These are phyloP conservation scores for Puccinia novopanici DNA, from an alignment of 1,284 basidiomycete genomes.

Conservation along the genomic window DNA sequence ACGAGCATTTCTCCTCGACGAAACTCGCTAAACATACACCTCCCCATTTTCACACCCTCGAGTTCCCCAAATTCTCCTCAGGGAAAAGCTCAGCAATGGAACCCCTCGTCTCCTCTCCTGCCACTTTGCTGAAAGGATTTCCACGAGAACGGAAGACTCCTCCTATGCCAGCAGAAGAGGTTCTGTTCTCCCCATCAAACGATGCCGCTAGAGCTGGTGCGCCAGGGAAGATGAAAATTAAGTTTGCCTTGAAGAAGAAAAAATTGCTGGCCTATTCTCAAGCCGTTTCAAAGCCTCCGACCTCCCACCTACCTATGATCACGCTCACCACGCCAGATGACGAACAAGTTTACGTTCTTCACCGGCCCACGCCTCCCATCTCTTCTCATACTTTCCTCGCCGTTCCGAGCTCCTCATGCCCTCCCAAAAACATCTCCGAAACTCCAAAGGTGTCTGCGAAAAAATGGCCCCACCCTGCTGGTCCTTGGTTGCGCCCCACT, in stretches of 20 bases:
- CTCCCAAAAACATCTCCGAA: background rate
- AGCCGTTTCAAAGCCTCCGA: background rate
- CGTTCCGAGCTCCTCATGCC: slow-evolving; percentile 9
- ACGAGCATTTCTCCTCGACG: background rate
- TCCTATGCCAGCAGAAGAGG: background rate
- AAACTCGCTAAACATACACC: background rate
- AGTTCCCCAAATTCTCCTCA: background rate
- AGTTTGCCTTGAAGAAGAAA: background rate
- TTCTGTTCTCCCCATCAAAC: slow-evolving; percentile 13
- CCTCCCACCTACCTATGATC: slow-evolving; percentile 25
- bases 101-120: background rate
- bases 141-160: too few species aligned
- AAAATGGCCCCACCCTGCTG: slow-evolving; percentile 34
- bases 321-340: slow-evolving; percentile 30
- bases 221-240: background rate
- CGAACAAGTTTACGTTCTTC: slow-evolving; percentile 25
- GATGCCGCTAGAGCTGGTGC: background rate
- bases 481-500: slow-evolving; percentile 27
- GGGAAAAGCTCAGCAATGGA: background rate
- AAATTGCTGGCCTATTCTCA: background rate
- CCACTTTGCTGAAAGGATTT: background rate
- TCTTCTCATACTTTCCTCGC: background rate
- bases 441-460: background rate
- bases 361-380: slow-evolving; percentile 16
- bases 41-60: background rate